Evolutionary conservation across 2,329 filamentous ascomycete genomes (phyloP).

Genomic region (Monascus ruber): DNA sequence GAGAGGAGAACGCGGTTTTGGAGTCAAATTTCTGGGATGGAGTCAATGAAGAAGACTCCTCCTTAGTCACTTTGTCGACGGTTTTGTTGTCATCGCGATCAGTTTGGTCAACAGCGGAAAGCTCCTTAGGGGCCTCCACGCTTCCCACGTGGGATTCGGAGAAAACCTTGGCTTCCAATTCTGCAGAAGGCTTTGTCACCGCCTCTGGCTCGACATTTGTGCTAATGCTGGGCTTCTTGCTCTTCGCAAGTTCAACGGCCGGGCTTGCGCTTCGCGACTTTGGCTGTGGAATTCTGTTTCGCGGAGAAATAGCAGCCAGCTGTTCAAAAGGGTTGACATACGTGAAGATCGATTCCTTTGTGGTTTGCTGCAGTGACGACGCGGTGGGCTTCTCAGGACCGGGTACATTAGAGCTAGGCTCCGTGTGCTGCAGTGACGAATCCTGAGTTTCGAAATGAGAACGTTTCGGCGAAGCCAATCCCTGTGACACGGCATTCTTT

Average conservation of each 20-base stretch:
- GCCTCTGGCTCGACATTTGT: conserved; percentile 9
- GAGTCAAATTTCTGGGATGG: conserved; percentile 24
- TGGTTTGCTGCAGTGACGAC: conserved; percentile 27
- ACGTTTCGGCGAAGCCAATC: background rate
- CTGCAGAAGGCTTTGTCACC: conserved; percentile 4
- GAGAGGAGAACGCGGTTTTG: conserved; percentile 22
- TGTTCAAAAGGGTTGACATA: conserved; percentile 65
- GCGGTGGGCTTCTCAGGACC: conserved; percentile 19
- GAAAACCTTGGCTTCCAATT: conserved; percentile 3
- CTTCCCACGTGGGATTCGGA: conserved; percentile 17
- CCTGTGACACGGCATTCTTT: conserved; percentile 7
- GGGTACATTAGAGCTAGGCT: conserved; percentile 6
- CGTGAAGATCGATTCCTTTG: conserved; percentile 46
- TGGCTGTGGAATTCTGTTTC: conserved; percentile 44
- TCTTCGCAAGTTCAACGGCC: conserved; percentile 17
- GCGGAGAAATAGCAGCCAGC: conserved; percentile 54
- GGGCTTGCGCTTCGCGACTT: conserved; percentile 32
- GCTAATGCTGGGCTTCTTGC: conserved; percentile 12
- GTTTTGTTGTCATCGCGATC: conserved; percentile 55
- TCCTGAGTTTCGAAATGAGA: background rate
- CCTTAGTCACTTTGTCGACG: conserved; percentile 46
- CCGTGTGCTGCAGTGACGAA: conserved; percentile 7
- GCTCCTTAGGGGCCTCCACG: conserved; percentile 42
- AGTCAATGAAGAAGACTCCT: conserved; percentile 32
- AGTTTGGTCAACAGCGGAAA: conserved; percentile 53